phyloP scores from a whole-genome alignment of 306 rosid genomes.

The Crataegus laevigata region DNA sequence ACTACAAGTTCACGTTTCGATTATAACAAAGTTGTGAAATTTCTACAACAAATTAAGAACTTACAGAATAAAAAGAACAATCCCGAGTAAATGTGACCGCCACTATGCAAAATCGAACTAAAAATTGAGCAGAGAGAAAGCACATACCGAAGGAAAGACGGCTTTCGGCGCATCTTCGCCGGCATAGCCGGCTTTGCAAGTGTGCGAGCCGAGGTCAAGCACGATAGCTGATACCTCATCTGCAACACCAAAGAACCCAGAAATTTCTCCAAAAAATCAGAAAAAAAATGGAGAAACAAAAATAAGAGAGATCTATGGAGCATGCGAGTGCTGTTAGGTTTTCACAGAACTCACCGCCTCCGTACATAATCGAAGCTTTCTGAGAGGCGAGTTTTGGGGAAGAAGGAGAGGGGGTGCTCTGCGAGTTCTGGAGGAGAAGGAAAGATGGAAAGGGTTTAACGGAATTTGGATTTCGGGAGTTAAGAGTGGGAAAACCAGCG shows the following conservation, averaged over 20 bases:
- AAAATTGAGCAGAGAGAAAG: neutral
- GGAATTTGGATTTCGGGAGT: neutral
- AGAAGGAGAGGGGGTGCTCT: neutral
- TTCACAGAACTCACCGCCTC: slow-evolving; percentile 68
- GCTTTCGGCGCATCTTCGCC: slow-evolving; percentile 99
- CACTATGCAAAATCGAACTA: neutral
- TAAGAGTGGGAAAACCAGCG: neutral
- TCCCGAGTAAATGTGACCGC: neutral
- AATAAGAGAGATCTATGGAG: neutral
- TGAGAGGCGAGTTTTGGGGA: neutral
- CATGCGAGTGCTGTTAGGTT: neutral
- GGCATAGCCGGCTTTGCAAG: slow-evolving; percentile 96
- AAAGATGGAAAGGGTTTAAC: neutral
- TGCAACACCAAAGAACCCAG: slow-evolving; percentile 16
- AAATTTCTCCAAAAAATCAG: neutral
- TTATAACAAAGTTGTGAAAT: neutral
- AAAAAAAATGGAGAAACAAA: neutral
- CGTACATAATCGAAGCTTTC: slow-evolving; percentile 58
- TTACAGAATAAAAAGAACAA: neutral
- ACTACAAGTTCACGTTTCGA: neutral
- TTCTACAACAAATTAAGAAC: neutral
- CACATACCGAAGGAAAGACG: slow-evolving; percentile 83
- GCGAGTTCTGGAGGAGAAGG: neutral
- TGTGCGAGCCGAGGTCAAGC: slow-evolving; percentile 88
- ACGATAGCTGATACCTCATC: slow-evolving; percentile 96